Base-by-base conservation (phyloP, 2,329 filamentous ascomycete species). In the Claviceps capensis region DNA sequence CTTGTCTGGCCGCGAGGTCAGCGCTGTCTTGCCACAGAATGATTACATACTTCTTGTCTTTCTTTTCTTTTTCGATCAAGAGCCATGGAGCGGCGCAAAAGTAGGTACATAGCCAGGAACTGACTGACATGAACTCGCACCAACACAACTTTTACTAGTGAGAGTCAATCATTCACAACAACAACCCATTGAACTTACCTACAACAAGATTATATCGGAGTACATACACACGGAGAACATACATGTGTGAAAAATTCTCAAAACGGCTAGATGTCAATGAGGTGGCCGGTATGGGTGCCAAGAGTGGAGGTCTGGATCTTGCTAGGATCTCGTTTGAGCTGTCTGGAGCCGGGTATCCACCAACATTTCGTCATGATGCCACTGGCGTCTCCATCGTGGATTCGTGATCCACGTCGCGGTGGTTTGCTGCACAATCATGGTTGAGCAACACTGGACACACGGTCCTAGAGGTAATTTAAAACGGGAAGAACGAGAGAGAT, bases 391-490 rank as follows among this genome's bases (percentile, higher is more conserved):
- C 54, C 54, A 49, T 52, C 47, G 17, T 22, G 6, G 42, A 26
- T 40, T 52, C 47, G 17, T 22, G 6, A 43, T 37, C 45, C 49
- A 49, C 46, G 50, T 47, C 48, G 50, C 48, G 17, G 47, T 42
- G 45, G 44, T 49, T 49, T 41, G 48, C 49, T 51, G 26, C 37
- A 26, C 47, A 42, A 17, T 42, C 26, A 17, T 23, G 16, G 38
- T 49, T 48, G 42, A 44, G 45, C 19, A 53, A 51, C 44, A 51
- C 58, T 60, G 60, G 58, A 60, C 56, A 59, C 57, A 58, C 56
- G 56, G 59, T 57, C 60, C 59, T 43, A 53, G 58, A 61, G 30
- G 30, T 34, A 11, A 34, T 34, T 34, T 34, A 4, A 34, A 30
- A 59, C 41, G 60, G 58, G 19, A 42, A 40, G 14, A 42, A 43